These are phyloP conservation scores for Tetrastigma voinierianum DNA, from an alignment of 164 flowering plant genomes.

Conservation along the genomic window DNA sequence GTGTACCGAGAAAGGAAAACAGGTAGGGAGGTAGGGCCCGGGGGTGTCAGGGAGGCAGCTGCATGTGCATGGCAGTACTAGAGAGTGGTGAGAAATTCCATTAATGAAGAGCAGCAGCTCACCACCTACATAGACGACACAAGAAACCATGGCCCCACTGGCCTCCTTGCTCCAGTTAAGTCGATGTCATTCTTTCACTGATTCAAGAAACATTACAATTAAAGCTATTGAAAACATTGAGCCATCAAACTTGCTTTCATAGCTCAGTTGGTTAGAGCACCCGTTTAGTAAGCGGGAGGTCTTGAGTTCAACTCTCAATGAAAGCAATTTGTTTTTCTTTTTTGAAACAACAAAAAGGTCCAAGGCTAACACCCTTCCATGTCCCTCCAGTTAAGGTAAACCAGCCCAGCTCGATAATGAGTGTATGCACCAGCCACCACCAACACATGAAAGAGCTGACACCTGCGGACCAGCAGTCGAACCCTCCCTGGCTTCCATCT, in stretches of 20 bases:
- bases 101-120: too few relatives aligned
- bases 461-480: constrained; percentile 96
- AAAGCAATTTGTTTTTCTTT: constrained; percentile 42
- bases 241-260: constrained; percentile 39
- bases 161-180: too few relatives aligned
- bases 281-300: constrained; percentile 99
- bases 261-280: constrained; percentile 95
- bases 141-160: too few relatives aligned
- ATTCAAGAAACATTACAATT: too few relatives aligned
- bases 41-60: too few relatives aligned
- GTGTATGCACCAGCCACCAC: constrained; percentile 93
- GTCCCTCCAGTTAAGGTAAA: constrained; percentile 90
- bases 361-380: constrained; percentile 62
- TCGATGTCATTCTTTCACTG: too few relatives aligned
- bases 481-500: constrained; percentile 95
- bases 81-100: too few relatives aligned
- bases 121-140: too few relatives aligned
- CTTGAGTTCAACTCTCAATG: constrained; percentile 96
- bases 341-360: background rate
- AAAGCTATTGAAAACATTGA: too few relatives aligned
- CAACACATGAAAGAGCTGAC: constrained; percentile 86
- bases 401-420: constrained; percentile 82
- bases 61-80: too few relatives aligned
- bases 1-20: too few relatives aligned
- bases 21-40: too few relatives aligned